A percentile compares a stretch with the other conserved stretches of the same genome.
Evolutionary conservation across 106 monocot species (phyloP).

Genomic region (Allium sativum): DNA sequence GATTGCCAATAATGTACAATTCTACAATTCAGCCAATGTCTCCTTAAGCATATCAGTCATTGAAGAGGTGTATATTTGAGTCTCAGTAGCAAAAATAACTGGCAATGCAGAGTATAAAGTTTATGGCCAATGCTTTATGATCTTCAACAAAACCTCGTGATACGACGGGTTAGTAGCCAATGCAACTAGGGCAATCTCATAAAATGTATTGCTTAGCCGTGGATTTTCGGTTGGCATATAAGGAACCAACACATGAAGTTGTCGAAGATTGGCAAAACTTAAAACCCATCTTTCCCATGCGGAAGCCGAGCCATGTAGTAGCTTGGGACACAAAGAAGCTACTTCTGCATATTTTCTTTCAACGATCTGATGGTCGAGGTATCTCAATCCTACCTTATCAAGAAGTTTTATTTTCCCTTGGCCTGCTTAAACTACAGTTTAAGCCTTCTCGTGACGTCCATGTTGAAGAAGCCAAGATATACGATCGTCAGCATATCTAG

Average conservation of each 20-base stretch:
- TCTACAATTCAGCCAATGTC: slow-evolving; percentile 95
- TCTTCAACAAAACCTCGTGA: slow-evolving; percentile 75
- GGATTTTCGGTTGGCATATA: slow-evolving; percentile 93
- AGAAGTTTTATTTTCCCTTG: slow-evolving; percentile 70
- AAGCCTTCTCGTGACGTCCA: slow-evolving; percentile 93
- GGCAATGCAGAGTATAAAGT: slow-evolving; percentile 69
- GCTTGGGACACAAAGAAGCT: slow-evolving; percentile 86
- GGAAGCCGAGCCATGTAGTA: slow-evolving; percentile 83
- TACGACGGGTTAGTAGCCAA: slow-evolving; percentile 78
- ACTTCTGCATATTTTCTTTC: slow-evolving; percentile 96
- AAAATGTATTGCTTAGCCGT: slow-evolving; percentile 76
- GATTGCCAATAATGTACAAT: slow-evolving; percentile 58
- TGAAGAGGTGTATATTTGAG: slow-evolving; percentile 68
- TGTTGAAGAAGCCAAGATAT: slow-evolving; percentile 97
- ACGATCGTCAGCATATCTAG: slow-evolving; percentile 99
- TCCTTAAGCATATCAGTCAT: slow-evolving; percentile 80
- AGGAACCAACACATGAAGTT: slow-evolving; percentile 90
- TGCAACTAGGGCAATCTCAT: slow-evolving; percentile 96
- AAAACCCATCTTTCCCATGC: slow-evolving; percentile 99
- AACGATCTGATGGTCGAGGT: slow-evolving; percentile 90
- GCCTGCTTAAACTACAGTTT: slow-evolving; percentile 90
- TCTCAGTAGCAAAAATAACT: slow-evolving; percentile 93
- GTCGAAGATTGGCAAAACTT: slow-evolving; percentile 92
- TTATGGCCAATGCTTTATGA: slow-evolving; percentile 75
- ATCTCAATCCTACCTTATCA: slow-evolving; percentile 94